Base-by-base conservation (phyloP, 805 yeast genomes). In the Zygotorulaspora danielsina region DNA sequence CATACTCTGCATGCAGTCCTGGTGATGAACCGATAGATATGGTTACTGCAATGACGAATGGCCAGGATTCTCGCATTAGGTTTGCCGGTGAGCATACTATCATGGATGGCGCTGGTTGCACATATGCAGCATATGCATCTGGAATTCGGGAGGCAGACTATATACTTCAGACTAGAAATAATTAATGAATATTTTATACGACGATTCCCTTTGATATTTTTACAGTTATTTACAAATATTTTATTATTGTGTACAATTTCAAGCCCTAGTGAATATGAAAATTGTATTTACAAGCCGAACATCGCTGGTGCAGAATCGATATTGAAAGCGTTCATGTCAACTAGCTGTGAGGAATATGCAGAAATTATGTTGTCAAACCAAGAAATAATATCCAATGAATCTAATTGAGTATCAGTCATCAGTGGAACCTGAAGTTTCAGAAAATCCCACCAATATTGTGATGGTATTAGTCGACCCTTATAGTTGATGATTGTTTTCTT, bases 71-170 rank as follows among this genome's bases (percentile, higher is more conserved):
- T 6, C 51, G 50, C 16, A 63, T 88, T 2, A 67, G 95, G 30
- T 88, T 88, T 67, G 96, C 96, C 0, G 96, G 96, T 6, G 96
- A 88, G 55, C 96, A 88, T 58, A 83, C 96, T 0, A 76, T 79
- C 16, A 64, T 76, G 49, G 95, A 86, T 49, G 96, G 95, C 6
- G 83, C 87, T 11, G 96, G 96, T 0, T 88, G 95, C 50, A 93
- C 83, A 4, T 94, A 88, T 57, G 96, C 95, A 0, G 96, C 96
- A 0, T 86, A 85, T 77, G 66, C 69, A 45, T 81, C 90, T 53
- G 96, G 90, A 1, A 54, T 52, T 34, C 65, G 90, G 46, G 80
- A 76, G 48, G 80, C 79, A 0, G 51, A 51, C 3, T 62, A 55
- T 37, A 63, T 74, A 7, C 28, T 64, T 20, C 48, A 54, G 13